Conservation (phyloP, 2,329 filamentous ascomycete species). For the Leptoxyphium fumago region DNA sequence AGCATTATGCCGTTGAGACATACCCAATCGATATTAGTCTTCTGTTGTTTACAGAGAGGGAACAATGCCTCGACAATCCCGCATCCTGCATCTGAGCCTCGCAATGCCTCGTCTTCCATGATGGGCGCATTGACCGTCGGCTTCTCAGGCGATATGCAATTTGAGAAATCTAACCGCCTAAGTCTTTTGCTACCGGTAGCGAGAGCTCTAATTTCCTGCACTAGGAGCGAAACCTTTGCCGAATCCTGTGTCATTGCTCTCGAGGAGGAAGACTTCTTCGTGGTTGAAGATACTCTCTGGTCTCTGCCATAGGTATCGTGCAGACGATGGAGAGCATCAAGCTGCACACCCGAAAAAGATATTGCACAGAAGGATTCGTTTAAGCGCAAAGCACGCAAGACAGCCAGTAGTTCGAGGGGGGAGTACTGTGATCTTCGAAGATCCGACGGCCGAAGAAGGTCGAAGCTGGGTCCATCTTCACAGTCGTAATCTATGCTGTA, state of each 20-base stretch:
- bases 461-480: constrained; percentile 54
- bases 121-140: neutral
- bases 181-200: constrained; percentile 51
- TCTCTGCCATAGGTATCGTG: constrained; percentile 47
- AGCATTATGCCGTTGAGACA: constrained; percentile 52
- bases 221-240: constrained; percentile 41
- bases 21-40: constrained; percentile 59
- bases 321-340: constrained; percentile 50
- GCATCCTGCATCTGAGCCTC: constrained; percentile 43
- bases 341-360: constrained; percentile 48
- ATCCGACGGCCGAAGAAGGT: constrained; percentile 42
- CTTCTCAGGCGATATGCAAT: constrained; percentile 37
- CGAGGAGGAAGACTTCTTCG: neutral
- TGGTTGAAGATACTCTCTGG: constrained; percentile 36
- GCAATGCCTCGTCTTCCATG: constrained; percentile 28
- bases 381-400: constrained; percentile 55
- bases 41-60: constrained; percentile 49
- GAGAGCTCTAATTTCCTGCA: constrained; percentile 54
- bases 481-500: constrained; percentile 46
- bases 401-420: constrained; percentile 48
- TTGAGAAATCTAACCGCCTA: constrained; percentile 50
- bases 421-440: constrained; percentile 40
- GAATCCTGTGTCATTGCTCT: constrained; percentile 43
- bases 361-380: constrained; percentile 55
- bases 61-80: constrained; percentile 56